phyloP scores from a whole-genome alignment of 2,329 filamentous ascomycete genomes.

The Ophiocordyceps unilateralis region DNA sequence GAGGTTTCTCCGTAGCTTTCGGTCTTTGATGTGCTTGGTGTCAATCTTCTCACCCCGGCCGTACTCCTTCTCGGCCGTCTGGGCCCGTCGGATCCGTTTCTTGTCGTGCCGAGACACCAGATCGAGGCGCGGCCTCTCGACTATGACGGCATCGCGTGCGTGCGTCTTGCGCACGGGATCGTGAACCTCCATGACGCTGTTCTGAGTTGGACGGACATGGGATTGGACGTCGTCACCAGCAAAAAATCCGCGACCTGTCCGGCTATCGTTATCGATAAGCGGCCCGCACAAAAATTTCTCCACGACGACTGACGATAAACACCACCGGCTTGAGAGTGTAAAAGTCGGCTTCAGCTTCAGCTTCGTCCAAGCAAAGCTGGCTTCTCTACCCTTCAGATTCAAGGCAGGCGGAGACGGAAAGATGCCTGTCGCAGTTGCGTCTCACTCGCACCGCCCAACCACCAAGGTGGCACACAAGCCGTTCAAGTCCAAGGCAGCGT shows the following conservation, averaged over 20 bases:
- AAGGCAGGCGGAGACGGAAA: slow-evolving; percentile 60
- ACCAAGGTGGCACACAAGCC: slow-evolving; percentile 78
- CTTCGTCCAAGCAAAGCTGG: too few relatives aligned
- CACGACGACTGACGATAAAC: too few relatives aligned
- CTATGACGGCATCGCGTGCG: slow-evolving; percentile 34
- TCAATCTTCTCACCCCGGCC: slow-evolving; percentile 67
- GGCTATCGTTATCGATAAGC: not conserved
- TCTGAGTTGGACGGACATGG: not conserved
- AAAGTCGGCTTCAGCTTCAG: too few relatives aligned
- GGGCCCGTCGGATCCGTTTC: slow-evolving; percentile 31
- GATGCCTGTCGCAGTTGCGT: slow-evolving; percentile 53
- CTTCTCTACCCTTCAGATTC: slow-evolving; percentile 68
- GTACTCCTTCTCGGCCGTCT: slow-evolving; percentile 58
- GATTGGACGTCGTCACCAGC: not conserved
- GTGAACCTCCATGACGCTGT: slow-evolving; percentile 18
- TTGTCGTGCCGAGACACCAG: slow-evolving; percentile 33
- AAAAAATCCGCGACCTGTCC: not conserved
- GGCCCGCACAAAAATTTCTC: not conserved
- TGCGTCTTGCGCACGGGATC: slow-evolving; percentile 18
- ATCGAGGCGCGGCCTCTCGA: slow-evolving; percentile 31
- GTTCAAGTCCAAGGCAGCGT: slow-evolving; percentile 84
- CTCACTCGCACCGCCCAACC: slow-evolving; percentile 79
- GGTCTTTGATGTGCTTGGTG: slow-evolving; percentile 62
- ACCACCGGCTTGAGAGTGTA: too few relatives aligned
- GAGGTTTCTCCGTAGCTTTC: slow-evolving; percentile 72